Evolutionary conservation across 306 rosid species (phyloP).

Genomic region (Medicago truncatula): MtrunA17r5.0-ANR NC_053045.1:25773501-25774000

Average conservation of each 20-base stretch:
- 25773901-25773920: too few species aligned
- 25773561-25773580: slow-evolving; percentile 86
- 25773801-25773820: too few species aligned
- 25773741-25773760: too few species aligned
- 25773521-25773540: slow-evolving; percentile 76
- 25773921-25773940: neutral
- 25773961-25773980: neutral
- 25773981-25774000: neutral
- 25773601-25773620: slow-evolving; percentile 66
- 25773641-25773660: slow-evolving; percentile 28
- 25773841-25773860: too few species aligned
- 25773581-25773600: slow-evolving; percentile 82
- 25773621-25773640: slow-evolving; percentile 18
- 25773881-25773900: too few species aligned
- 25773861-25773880: too few species aligned
- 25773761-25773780: too few species aligned
- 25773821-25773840: too few species aligned
- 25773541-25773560: slow-evolving; percentile 81
- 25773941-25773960: neutral
- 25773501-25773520: slow-evolving; percentile 52
- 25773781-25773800: too few species aligned
- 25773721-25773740: slow-evolving; percentile 1
- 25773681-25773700: slow-evolving; percentile 1
- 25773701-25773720: neutral
- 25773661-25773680: neutral